phyloP scores from a whole-genome alignment of 495 filamentous ascomycete genomes.

The Lepidopterella palustris region DNA sequence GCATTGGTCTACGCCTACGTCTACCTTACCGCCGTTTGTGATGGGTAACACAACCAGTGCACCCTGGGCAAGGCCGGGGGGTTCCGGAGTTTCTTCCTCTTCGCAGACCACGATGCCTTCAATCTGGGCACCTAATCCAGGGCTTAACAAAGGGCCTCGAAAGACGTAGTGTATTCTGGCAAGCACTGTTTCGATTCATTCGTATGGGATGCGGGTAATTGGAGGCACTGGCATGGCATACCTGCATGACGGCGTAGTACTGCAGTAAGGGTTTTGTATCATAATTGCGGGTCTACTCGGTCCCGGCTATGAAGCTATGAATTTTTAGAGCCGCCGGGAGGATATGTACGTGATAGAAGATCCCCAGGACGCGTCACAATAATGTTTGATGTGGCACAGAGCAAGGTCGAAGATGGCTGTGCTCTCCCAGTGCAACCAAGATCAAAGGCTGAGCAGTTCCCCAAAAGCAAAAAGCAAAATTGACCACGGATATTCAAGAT shows the following conservation, averaged over 20 bases:
- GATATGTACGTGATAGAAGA: background rate
- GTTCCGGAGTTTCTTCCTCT: background rate
- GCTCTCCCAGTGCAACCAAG: no score
- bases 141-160: conserved; percentile 15
- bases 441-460: background rate
- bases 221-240: background rate
- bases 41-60: conserved; percentile 20
- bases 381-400: no score
- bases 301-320: no score
- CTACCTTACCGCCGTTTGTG: conserved; percentile 10
- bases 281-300: no score
- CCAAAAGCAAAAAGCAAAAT: no score
- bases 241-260: background rate
- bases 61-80: conserved; percentile 20
- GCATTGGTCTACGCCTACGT: conserved; percentile 39
- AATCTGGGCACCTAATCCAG: conserved; percentile 19
- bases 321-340: no score
- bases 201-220: background rate
- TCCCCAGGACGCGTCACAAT: no score
- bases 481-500: no score
- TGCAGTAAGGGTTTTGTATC: background rate
- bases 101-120: conserved; percentile 9
- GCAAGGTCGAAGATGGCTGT: no score
- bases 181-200: background rate
- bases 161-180: background rate